Evolutionary conservation across 1,139 yeast species (phyloP).

Genomic region (Saccharomyces hybrid): DNA sequence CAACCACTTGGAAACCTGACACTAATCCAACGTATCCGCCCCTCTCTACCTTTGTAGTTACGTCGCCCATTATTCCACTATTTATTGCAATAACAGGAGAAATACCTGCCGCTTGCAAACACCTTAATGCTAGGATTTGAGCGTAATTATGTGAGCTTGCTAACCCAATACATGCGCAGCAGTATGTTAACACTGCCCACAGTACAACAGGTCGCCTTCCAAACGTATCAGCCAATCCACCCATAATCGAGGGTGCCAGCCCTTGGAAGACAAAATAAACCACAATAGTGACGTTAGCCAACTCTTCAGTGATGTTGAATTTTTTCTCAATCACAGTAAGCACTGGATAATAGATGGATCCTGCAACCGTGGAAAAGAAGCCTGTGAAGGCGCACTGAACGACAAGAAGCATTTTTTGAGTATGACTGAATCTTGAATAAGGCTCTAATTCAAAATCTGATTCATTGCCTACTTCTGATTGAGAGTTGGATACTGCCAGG

Average conservation of each 20-base stretch:
- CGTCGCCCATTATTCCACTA: too few relatives aligned
- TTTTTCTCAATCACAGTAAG: too few relatives aligned
- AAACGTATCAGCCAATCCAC: constrained; percentile 55
- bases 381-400: too few relatives aligned
- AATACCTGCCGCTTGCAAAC: too few relatives aligned
- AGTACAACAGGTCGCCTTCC: constrained; percentile 66
- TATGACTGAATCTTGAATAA: constrained; percentile 33
- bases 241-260: constrained; percentile 54
- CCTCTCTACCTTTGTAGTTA: too few relatives aligned
- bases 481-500: background rate
- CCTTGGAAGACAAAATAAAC: constrained; percentile 69
- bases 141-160: constrained; percentile 43
- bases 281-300: constrained; percentile 61
- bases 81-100: too few relatives aligned
- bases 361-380: too few relatives aligned
- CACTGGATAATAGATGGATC: too few relatives aligned
- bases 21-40: too few relatives aligned
- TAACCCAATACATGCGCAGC: constrained; percentile 52
- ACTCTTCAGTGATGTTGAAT: constrained; percentile 39
- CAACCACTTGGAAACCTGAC: too few relatives aligned
- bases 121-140: constrained; percentile 14
- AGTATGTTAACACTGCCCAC: constrained; percentile 43
- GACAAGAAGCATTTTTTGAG: constrained; percentile 29
- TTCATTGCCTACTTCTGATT: background rate
- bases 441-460: background rate